A percentile compares a stretch with the other conserved stretches of the same genome.
phyloP scores from a whole-genome alignment of 306 rosid genomes.

The Arachis hypogaea region DNA sequence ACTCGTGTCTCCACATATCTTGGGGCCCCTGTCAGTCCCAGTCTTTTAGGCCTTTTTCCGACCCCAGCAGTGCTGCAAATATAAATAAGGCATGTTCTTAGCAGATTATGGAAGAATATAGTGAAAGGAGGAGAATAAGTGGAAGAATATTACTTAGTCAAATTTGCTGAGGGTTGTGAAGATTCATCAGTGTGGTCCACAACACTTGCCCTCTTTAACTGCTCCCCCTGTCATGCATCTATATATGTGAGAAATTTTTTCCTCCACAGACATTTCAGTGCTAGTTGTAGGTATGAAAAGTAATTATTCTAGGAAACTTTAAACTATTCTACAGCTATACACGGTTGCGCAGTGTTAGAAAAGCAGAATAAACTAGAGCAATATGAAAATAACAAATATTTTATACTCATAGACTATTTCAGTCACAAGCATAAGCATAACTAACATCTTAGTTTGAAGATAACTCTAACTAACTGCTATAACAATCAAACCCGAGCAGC shows the following conservation, averaged over 20 bases:
- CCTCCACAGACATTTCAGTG: conserved; percentile 3
- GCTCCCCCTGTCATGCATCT: conserved; percentile 49
- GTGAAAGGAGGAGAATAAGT: conserved; percentile 10
- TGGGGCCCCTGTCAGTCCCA: conserved; percentile 52
- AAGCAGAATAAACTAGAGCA: background rate
- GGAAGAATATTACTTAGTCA: conserved; percentile 36
- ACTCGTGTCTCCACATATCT: conserved; percentile 66
- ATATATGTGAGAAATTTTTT: conserved; percentile 6
- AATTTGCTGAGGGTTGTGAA: conserved; percentile 8
- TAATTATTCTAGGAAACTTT: background rate
- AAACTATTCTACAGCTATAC: background rate
- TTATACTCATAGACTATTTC: background rate
- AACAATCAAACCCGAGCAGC: background rate
- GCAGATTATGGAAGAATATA: conserved; percentile 21
- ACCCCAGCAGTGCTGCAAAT: conserved; percentile 41
- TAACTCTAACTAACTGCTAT: background rate
- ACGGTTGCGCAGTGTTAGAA: background rate
- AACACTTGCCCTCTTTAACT: conserved; percentile 42
- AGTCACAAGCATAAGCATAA: too few relatives aligned
- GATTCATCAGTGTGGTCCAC: conserved; percentile 42
- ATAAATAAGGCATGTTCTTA: conserved; percentile 36
- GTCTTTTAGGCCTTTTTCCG: conserved; percentile 53
- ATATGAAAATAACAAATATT: background rate
- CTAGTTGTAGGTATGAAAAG: background rate
- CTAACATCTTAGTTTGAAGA: background rate